phyloP scores from a whole-genome alignment of 768 basidiomycete genomes.

The Psilocybe cyanescens region DNA sequence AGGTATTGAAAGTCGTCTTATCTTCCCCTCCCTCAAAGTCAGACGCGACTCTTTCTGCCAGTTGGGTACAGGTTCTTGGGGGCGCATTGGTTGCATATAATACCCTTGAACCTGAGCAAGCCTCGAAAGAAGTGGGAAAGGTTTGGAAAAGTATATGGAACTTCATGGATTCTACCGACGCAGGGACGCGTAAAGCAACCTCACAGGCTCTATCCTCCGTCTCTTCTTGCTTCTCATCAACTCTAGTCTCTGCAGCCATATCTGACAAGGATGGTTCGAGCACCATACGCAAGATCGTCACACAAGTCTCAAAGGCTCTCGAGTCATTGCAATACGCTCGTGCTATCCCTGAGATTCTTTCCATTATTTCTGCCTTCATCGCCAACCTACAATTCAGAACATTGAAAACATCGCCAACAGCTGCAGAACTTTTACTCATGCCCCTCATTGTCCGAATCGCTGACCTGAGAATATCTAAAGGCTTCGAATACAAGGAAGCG shows the following conservation, averaged over 20 bases:
- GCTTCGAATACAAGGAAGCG: constrained; percentile 89
- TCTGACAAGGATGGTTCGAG: constrained; percentile 52
- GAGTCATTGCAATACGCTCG: constrained; percentile 74
- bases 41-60: constrained; percentile 68
- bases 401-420: constrained; percentile 45
- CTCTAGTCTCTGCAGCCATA: constrained; percentile 59
- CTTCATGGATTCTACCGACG: constrained; percentile 75
- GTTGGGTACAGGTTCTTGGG: constrained; percentile 82
- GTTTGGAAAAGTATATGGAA: constrained; percentile 80
- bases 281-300: constrained; percentile 63
- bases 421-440: constrained; percentile 71
- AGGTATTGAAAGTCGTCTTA: constrained; percentile 69
- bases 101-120: constrained; percentile 49
- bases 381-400: constrained; percentile 57
- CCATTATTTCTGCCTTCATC: constrained; percentile 72
- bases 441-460: constrained; percentile 74
- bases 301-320: constrained; percentile 67
- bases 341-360: constrained; percentile 81
- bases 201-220: constrained; percentile 66
- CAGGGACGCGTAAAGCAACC: constrained; percentile 62
- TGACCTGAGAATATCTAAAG: constrained; percentile 74
- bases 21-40: constrained; percentile 70
- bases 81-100: constrained; percentile 72
- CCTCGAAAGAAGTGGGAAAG: constrained; percentile 55
- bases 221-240: constrained; percentile 70